Evolutionary conservation across 805 yeast species (phyloP).

Genomic region (Saturnispora halmiae): DNA sequence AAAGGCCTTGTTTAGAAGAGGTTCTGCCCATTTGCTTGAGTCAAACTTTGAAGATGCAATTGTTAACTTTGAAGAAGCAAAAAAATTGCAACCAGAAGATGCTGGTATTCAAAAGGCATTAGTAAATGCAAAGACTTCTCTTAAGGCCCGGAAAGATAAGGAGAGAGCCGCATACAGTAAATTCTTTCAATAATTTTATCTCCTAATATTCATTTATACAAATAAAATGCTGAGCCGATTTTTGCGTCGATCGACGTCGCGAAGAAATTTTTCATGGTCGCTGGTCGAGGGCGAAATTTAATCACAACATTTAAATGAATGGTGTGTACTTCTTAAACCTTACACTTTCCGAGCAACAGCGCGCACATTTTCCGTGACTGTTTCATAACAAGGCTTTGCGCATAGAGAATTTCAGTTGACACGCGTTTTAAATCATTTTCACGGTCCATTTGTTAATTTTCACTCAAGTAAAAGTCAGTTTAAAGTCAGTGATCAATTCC

Average conservation of each 20-base stretch:
- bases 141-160: conserved; percentile 50
- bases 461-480: neutral
- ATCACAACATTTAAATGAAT: conserved; percentile 2
- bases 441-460: conserved; percentile 4
- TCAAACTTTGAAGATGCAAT: conserved; percentile 68
- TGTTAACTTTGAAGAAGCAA: conserved; percentile 56
- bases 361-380: neutral
- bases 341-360: conserved; percentile 2
- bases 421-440: neutral
- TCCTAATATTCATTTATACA: neutral
- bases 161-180: conserved; percentile 69
- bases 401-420: neutral
- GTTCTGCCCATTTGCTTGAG: conserved; percentile 53
- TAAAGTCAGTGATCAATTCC: conserved; percentile 5
- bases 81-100: conserved; percentile 57
- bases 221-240: conserved; percentile 4
- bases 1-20: conserved; percentile 83
- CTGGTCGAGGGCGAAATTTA: conserved; percentile 8
- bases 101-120: conserved; percentile 61
- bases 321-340: neutral
- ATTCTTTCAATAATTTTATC: conserved; percentile 35
- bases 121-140: conserved; percentile 43
- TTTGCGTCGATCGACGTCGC: conserved; percentile 9
- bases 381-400: neutral
- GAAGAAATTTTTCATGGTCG: conserved; percentile 3